A percentile compares a stretch with the other conserved stretches of the same genome.
Conservation (phyloP, 129 eudicot species). For the Apium graveolens region DNA sequence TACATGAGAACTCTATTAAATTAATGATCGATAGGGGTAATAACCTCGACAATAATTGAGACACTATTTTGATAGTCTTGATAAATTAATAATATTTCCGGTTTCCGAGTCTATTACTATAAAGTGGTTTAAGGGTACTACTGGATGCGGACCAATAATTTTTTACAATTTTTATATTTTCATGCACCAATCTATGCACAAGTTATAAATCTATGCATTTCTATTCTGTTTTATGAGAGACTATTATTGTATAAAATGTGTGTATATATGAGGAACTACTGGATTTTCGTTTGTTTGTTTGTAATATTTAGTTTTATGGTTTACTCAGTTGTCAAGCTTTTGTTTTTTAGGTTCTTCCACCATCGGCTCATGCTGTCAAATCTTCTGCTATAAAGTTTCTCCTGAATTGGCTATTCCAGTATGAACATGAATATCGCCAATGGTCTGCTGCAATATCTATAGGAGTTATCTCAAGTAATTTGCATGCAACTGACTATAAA, state of each 20-base stretch:
- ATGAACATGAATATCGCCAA: slow-evolving; percentile 93
- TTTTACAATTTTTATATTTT: too few relatives aligned
- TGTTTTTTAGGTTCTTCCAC: slow-evolving; percentile 63
- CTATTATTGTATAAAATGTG: background rate
- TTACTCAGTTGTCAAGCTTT: slow-evolving; percentile 3
- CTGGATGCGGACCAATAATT: background rate
- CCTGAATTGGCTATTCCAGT: slow-evolving; percentile 67
- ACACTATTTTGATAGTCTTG: background rate
- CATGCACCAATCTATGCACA: background rate
- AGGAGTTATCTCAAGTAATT: slow-evolving; percentile 78
- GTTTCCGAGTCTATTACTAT: background rate
- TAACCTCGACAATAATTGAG: background rate
- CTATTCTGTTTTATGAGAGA: background rate
- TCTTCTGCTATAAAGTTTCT: slow-evolving; percentile 73
- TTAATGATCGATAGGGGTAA: background rate
- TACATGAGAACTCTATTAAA: too few relatives aligned
- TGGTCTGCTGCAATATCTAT: slow-evolving; percentile 98
- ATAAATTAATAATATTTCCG: too few relatives aligned
- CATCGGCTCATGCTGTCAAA: slow-evolving; percentile 80
- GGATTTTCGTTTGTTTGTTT: background rate
- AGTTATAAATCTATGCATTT: background rate
- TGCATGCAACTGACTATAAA: slow-evolving; percentile 78
- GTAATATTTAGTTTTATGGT: background rate
- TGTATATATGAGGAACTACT: background rate
- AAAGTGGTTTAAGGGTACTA: background rate